These are phyloP conservation scores for Leccinum obscurum DNA, from an alignment of 768 basidiomycete species.

Conservation along the genomic window DNA sequence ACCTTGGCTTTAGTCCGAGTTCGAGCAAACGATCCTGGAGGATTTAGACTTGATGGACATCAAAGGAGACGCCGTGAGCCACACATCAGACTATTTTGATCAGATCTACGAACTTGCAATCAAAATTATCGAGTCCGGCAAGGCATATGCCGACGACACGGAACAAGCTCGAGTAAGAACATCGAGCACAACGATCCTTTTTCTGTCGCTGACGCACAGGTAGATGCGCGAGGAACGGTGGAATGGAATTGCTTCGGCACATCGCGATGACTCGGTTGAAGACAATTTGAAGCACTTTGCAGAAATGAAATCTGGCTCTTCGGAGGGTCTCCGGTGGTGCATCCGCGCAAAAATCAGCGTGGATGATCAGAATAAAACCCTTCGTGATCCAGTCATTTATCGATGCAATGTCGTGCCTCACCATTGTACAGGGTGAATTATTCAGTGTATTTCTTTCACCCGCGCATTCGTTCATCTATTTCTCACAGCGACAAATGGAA, in stretches of 20 bases:
- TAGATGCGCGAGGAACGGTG: constrained; percentile 93
- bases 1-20: constrained; percentile 67
- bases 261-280: constrained; percentile 78
- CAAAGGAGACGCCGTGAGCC: constrained; percentile 77
- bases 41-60: constrained; percentile 86
- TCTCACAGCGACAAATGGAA: constrained; percentile 81
- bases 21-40: constrained; percentile 93
- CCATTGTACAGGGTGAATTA: constrained; percentile 85
- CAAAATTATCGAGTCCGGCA: constrained; percentile 80
- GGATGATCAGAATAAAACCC: constrained; percentile 92
- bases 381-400: constrained; percentile 97
- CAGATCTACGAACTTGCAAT: constrained; percentile 79
- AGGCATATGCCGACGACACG: constrained; percentile 95
- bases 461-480: constrained; percentile 1
- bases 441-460: not conserved
- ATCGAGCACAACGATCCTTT: not conserved
- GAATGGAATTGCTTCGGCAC: constrained; percentile 84
- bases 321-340: constrained; percentile 89
- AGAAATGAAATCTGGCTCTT: constrained; percentile 81
- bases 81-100: constrained; percentile 97
- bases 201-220: constrained; percentile 6
- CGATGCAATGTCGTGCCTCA: constrained; percentile 84
- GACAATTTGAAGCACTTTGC: constrained; percentile 84
- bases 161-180: constrained; percentile 69
- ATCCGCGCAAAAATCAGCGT: constrained; percentile 95